These are phyloP conservation scores for Neltuma alba DNA, from an alignment of 306 rosid species.

Conservation along the genomic window DNA sequence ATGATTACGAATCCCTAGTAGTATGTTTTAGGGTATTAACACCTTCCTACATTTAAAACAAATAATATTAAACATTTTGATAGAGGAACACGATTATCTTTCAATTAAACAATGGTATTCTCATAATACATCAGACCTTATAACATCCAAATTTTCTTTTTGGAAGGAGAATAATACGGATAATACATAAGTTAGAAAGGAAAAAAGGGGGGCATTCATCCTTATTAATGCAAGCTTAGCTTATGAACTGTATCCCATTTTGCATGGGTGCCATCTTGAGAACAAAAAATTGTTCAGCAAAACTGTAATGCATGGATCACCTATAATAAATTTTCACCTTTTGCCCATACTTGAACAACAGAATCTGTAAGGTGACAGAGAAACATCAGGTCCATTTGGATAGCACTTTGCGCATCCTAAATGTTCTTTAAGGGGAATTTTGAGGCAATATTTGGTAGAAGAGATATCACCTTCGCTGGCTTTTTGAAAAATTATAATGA, in stretches of 20 bases:
- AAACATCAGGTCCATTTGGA: not conserved
- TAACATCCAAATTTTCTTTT: not conserved
- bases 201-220: not conserved
- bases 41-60: too few relatives aligned
- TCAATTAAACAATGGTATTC: not conserved
- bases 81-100: not conserved
- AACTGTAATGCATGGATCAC: too few relatives aligned
- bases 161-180: not conserved
- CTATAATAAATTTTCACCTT: not conserved
- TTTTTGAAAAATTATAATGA: not conserved
- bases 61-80: not conserved
- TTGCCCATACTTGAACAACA: not conserved
- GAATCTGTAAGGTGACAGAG: not conserved
- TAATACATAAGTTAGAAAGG: not conserved
- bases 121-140: not conserved
- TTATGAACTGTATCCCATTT: not conserved
- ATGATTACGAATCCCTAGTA: too few relatives aligned
- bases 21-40: too few relatives aligned
- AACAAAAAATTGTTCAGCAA: conserved; percentile 14
- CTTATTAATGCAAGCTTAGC: not conserved
- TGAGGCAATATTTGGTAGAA: not conserved
- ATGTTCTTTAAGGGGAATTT: not conserved
- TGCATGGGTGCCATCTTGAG: not conserved
- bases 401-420: not conserved
- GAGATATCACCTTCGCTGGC: not conserved